These are phyloP conservation scores for Iris pallida DNA, from an alignment of 116 monocot genomes.

Conservation along the genomic window DNA sequence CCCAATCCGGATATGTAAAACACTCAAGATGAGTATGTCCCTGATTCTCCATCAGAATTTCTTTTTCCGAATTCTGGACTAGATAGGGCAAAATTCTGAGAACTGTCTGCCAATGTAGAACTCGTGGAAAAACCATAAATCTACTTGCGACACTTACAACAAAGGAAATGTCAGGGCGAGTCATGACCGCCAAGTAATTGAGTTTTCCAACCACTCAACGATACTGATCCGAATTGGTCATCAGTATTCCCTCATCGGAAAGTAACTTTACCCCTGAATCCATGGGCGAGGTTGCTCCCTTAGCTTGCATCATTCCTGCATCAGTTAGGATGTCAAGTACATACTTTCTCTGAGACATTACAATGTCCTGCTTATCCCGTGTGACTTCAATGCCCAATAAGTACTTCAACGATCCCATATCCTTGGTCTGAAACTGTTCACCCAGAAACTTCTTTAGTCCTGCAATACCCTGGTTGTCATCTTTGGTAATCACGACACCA, in stretches of 20 bases:
- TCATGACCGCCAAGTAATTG: not conserved
- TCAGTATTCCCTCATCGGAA: not conserved
- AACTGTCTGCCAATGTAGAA: not conserved
- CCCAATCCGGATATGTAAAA: not conserved
- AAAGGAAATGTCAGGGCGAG: not conserved
- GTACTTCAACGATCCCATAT: not conserved
- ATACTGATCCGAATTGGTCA: not conserved
- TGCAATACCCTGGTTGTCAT: not conserved
- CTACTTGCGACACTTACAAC: too few species aligned
- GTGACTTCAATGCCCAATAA: too few species aligned
- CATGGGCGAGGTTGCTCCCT: not conserved
- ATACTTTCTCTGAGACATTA: not conserved
- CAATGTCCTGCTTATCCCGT: not conserved
- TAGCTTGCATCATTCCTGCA: not conserved
- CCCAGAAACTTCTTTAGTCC: too few species aligned
- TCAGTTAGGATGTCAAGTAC: not conserved
- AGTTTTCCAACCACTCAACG: not conserved
- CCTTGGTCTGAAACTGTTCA: too few species aligned
- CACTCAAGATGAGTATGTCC: not conserved
- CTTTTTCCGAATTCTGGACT: not conserved
- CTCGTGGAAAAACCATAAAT: not conserved
- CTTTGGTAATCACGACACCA: not conserved
- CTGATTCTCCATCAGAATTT: not conserved
- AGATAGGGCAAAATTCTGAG: not conserved
- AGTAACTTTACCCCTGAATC: not conserved